Percentiles rank a stretch among this genome's conserved stretches.
Conservation (phyloP, 192 early-diverging fungal genomes). For the Lobosporangium transversale region DNA sequence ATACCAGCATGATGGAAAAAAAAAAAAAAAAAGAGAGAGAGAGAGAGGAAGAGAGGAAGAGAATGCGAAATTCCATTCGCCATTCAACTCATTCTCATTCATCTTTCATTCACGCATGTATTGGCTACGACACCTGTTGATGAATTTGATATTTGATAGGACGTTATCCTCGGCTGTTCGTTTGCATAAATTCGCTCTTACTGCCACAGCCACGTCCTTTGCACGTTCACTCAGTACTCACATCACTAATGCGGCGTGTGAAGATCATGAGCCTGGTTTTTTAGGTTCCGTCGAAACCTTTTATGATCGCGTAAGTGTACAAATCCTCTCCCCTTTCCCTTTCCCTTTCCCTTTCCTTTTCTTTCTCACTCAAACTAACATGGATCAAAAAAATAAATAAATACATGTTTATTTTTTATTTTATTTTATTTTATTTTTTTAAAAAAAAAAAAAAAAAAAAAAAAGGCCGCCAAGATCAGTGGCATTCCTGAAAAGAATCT, state of each 20-base stretch:
- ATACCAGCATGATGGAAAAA: too few relatives aligned
- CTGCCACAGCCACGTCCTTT: conserved; percentile 10
- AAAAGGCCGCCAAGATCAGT: conserved; percentile 71
- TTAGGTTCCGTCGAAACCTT: conserved; percentile 76
- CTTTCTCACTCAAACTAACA: too few relatives aligned
- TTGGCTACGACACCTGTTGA: too few relatives aligned
- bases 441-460: not conserved
- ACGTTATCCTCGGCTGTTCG: conserved; percentile 42
- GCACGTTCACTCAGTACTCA: conserved; percentile 52
- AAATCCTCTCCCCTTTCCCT: not conserved
- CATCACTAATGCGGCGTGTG: conserved; percentile 65
- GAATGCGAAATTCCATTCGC: not conserved
- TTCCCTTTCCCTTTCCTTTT: not conserved
- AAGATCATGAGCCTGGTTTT: conserved; percentile 74
- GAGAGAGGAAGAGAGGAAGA: not conserved
- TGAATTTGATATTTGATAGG: conserved; percentile 14
- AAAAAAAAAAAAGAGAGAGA: too few relatives aligned
- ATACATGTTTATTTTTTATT: too few relatives aligned
- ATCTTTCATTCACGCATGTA: too few relatives aligned
- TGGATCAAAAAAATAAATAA: too few relatives aligned
- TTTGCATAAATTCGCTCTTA: conserved; percentile 15
- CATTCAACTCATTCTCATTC: not conserved
- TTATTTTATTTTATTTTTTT: not conserved
- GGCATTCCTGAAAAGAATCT: conserved; percentile 67
- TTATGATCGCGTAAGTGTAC: conserved; percentile 64